These are phyloP conservation scores for Neospermospora avenae DNA, from an alignment of 2,329 filamentous ascomycete genomes.

Conservation along the genomic window DNA sequence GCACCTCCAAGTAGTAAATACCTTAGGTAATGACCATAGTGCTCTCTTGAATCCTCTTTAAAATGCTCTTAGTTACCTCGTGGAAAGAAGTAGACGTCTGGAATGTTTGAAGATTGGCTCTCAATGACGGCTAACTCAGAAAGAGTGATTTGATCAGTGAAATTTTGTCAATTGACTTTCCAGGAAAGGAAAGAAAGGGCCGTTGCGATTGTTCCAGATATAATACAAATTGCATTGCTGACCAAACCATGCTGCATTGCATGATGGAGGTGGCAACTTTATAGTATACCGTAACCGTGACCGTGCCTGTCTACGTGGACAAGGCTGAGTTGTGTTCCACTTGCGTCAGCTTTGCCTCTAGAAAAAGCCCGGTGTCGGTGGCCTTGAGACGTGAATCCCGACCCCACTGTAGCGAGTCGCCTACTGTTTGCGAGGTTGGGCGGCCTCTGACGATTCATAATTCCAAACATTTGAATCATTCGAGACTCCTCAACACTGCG, in stretches of 20 bases:
- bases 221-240: background rate
- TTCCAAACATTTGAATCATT: constrained; percentile 4
- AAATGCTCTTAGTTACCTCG: background rate
- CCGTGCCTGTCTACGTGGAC: constrained; percentile 3
- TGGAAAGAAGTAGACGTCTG: background rate
- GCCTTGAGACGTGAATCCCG: constrained; percentile 9
- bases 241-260: background rate
- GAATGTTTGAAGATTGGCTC: background rate
- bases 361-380: constrained; percentile 7
- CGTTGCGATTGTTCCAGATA: no score
- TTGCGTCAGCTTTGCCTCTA: constrained; percentile 15
- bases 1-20: background rate
- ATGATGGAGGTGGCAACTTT: constrained; percentile 7
- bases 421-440: background rate
- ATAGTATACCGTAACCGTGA: no score
- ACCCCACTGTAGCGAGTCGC: constrained; percentile 17
- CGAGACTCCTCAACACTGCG: background rate
- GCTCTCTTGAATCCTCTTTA: no score
- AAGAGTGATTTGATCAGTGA: no score
- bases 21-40: no score
- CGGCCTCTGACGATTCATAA: constrained; percentile 10
- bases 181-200: no score
- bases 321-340: constrained; percentile 15
- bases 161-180: background rate
- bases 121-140: no score